Percentiles rank a stretch among this genome's conserved stretches.
phyloP scores from a whole-genome alignment of 768 basidiomycete species.

The Hirschioporus abietinus region DNA sequence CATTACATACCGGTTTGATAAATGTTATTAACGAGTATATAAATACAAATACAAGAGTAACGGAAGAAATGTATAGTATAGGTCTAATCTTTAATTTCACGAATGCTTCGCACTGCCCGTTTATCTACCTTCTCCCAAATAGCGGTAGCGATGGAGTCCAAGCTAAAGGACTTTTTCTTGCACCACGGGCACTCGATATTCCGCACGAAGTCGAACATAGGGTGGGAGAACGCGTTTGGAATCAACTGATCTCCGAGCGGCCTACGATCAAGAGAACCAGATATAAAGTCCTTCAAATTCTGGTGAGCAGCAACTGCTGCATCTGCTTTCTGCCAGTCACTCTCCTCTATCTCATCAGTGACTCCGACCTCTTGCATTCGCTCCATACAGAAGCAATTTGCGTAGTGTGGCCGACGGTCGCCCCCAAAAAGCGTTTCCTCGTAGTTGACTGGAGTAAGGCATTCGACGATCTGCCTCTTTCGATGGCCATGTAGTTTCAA shows the following conservation, averaged over 20 bases:
- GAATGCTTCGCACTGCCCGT: not conserved
- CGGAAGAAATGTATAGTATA: not conserved
- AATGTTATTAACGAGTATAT: too few relatives aligned
- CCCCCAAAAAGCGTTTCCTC: not conserved
- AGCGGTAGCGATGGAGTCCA: not conserved
- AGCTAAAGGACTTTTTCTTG: not conserved
- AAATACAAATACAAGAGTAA: too few relatives aligned
- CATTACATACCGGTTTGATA: too few relatives aligned
- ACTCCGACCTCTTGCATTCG: not conserved
- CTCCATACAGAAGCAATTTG: not conserved
- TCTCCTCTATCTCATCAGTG: not conserved
- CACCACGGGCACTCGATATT: not conserved
- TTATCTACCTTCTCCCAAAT: not conserved
- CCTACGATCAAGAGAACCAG: not conserved
- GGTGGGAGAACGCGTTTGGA: not conserved
- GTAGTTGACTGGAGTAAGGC: slow-evolving; percentile 34
- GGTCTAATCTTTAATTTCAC: not conserved
- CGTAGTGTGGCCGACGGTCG: not conserved
- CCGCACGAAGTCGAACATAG: not conserved
- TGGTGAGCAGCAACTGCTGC: not conserved
- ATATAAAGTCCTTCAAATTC: not conserved
- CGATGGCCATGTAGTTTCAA: slow-evolving; percentile 50
- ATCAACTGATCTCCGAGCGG: not conserved
- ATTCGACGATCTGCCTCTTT: slow-evolving; percentile 42
- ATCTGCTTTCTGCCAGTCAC: not conserved